Base-by-base conservation (phyloP, 768 basidiomycete species). In the Lyophyllum semitale region DNA sequence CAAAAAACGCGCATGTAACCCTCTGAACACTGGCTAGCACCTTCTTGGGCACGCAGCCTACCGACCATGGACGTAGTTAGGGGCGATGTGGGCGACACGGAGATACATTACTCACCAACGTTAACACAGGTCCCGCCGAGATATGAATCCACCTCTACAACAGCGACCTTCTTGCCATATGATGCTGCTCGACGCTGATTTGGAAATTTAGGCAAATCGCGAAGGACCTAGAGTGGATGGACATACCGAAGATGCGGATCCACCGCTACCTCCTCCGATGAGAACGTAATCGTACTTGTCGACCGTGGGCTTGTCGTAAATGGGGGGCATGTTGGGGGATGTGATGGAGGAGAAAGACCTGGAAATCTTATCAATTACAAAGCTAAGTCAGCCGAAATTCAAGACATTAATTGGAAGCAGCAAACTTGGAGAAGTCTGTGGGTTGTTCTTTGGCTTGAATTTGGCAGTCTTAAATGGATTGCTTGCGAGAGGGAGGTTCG, bases 91-190 rank as follows among this genome's bases (percentile, higher is more conserved):
- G 43, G 46, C 18, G 13, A 33, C 40, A 33, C 3, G 35, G 27
- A 18, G 32, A 6, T 29, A 3, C 23, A 9, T 40, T 32, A 78
- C 91, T 60, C 62, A 91, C 94, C 96, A 56, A 99, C 96, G 71
- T 98, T 98, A 56, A 99, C 97, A 68, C 97, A 99, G 33, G 96
- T 98, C 48, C 96, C 97, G 30, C 97, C 97, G 2, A 95, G 80
- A 37, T 81, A 67, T 9, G 84, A 81, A 4, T 84, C 82, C 42
- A 75, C 78, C 68, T 99, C 97, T 15, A 98, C 83, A 25, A 98
- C 73, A 12, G 95, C 96, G 49, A 93, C 93, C 71, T 95, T 96
- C 70, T 90, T 92, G 37, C 95, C 95, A 70, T 98, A 95, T 17
- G 80, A 79, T 17, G 92, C 92, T 13, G 96, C 97, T 53, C 97